Percentiles rank a stretch among this genome's conserved stretches.
Conservation (phyloP, 495 filamentous ascomycete species). For the Cercophora sp. region DNA sequence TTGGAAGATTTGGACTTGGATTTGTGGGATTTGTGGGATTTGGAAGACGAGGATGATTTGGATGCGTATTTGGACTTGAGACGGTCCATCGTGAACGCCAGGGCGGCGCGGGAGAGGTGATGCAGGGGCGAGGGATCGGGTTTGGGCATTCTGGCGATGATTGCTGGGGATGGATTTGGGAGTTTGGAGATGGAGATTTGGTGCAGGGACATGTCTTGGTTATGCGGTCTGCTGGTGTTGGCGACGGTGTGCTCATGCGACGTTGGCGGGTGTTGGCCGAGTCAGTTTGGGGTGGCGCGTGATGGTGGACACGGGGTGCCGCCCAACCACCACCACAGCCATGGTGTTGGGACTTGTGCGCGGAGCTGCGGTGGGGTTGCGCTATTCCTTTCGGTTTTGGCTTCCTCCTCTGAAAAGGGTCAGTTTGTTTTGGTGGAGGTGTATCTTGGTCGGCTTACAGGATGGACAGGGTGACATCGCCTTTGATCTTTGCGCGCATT, state of each 20-base stretch:
- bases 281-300: neutral
- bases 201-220: neutral
- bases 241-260: neutral
- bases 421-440: neutral
- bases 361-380: too few species aligned
- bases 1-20: neutral
- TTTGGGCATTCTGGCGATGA: neutral
- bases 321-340: neutral
- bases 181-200: neutral
- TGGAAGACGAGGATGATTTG: neutral
- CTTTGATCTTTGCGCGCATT: slow-evolving; percentile 28
- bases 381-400: neutral
- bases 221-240: neutral
- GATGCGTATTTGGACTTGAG: slow-evolving; percentile 8
- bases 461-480: slow-evolving; percentile 22
- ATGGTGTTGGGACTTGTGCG: neutral
- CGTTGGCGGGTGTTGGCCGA: neutral
- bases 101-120: slow-evolving; percentile 22
- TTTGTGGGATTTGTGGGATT: neutral
- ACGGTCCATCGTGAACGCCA: slow-evolving; percentile 22
- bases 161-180: neutral
- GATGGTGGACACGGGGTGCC: slow-evolving; percentile 5
- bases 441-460: slow-evolving; percentile 12
- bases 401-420: neutral
- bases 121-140: slow-evolving; percentile 18